phyloP scores from a whole-genome alignment of 495 filamentous ascomycete species.

The Penicillium mononematosum region DNA sequence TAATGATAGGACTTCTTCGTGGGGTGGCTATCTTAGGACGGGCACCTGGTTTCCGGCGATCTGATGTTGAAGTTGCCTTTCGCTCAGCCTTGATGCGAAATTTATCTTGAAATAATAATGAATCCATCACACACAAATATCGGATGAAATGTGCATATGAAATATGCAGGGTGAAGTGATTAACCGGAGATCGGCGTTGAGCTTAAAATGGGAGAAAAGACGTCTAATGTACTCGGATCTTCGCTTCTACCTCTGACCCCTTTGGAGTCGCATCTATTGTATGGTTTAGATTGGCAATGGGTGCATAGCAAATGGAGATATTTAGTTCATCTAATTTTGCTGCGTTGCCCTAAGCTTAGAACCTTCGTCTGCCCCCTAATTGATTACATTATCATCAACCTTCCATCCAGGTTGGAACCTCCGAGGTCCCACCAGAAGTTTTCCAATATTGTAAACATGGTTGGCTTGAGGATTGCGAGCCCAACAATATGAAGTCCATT shows the following conservation, averaged over 20 bases:
- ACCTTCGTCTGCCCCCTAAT: too few relatives aligned
- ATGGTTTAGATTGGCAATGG: not conserved
- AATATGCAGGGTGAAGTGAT: not conserved
- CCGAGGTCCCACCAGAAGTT: not conserved
- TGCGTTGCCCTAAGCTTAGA: not conserved
- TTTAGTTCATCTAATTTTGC: not conserved
- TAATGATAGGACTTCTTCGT: not conserved
- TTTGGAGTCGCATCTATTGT: not conserved
- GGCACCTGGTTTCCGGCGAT: slow-evolving; percentile 4
- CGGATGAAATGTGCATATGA: not conserved
- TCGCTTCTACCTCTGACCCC: too few relatives aligned
- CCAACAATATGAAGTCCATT: not conserved
- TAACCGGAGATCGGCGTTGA: not conserved
- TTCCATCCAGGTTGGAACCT: too few relatives aligned
- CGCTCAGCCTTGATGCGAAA: slow-evolving; percentile 1
- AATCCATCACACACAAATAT: not conserved
- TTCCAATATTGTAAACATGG: not conserved
- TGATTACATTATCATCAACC: slow-evolving; percentile 1
- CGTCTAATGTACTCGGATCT: not conserved
- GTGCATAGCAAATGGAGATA: not conserved
- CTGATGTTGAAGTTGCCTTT: slow-evolving; percentile 1
- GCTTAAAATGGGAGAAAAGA: too few relatives aligned
- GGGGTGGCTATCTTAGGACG: slow-evolving; percentile 4
- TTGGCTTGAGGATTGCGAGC: not conserved
- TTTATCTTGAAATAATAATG: not conserved